Percentiles rank a stretch among this genome's conserved stretches.
Evolutionary conservation across 495 filamentous ascomycete genomes (phyloP).

Genomic region (Penicillium atrosanguineum): DNA sequence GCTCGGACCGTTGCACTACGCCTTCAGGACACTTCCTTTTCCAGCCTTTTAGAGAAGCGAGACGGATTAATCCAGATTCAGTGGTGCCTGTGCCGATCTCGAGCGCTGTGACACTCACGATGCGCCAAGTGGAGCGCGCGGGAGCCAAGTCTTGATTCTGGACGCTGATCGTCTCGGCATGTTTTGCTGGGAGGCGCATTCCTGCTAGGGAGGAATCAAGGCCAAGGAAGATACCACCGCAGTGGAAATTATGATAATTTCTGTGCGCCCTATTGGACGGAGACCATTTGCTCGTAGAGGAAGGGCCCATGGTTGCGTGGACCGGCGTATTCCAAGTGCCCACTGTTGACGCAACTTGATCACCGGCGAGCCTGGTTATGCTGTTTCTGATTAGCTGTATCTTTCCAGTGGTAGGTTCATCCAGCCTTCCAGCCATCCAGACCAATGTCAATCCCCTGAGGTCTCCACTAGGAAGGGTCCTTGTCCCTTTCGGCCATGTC

Average conservation of each 20-base stretch:
- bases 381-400: constrained; percentile 11
- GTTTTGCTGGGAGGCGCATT: constrained; percentile 18
- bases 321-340: constrained; percentile 4
- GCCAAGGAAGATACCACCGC: not conserved
- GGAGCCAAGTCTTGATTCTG: constrained; percentile 26
- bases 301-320: constrained; percentile 19
- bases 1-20: not conserved
- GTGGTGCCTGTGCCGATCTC: constrained; percentile 1
- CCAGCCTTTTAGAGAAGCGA: not conserved
- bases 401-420: not conserved
- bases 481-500: constrained; percentile 5
- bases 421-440: not conserved
- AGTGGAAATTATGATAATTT: constrained; percentile 5
- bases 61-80: not conserved
- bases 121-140: constrained; percentile 17
- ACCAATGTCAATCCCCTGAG: constrained; percentile 23
- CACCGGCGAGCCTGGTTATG: constrained; percentile 8
- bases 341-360: constrained; percentile 26
- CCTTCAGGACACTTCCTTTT: not conserved
- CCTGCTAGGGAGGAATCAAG: constrained; percentile 11
- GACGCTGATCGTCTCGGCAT: constrained; percentile 20
- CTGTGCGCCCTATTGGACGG: constrained; percentile 11
- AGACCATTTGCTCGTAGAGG: not conserved
- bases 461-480: constrained; percentile 15
- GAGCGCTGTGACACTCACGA: constrained; percentile 1